Percentiles rank a stretch among this genome's conserved stretches.
phyloP scores from a whole-genome alignment of 371 early-diverging fungal genomes.

The Mucor irregularis region DNA sequence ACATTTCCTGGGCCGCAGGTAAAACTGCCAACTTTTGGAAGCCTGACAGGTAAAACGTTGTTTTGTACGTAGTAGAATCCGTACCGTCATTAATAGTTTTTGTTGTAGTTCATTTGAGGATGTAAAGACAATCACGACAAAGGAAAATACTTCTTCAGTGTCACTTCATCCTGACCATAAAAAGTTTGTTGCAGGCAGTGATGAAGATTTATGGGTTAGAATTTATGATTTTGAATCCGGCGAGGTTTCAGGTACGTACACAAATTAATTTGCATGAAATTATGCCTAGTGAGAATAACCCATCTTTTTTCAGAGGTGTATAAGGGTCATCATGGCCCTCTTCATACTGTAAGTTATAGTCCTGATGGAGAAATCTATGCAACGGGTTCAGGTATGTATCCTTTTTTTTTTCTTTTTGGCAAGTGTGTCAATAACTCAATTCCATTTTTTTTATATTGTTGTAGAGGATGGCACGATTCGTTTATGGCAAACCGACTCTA shows the following conservation, averaged over 20 bases:
- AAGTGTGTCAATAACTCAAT: background rate
- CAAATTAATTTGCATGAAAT: background rate
- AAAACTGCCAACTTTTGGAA: conserved; percentile 76
- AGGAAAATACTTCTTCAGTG: conserved; percentile 72
- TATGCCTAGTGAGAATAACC: background rate
- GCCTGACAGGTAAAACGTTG: conserved; percentile 59
- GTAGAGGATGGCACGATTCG: conserved; percentile 78
- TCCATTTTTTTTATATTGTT: background rate
- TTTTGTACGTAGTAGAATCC: no score
- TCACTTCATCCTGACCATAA: conserved; percentile 78
- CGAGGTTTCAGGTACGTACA: conserved; percentile 51
- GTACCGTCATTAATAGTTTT: no score
- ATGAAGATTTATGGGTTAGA: conserved; percentile 77
- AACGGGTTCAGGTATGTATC: conserved; percentile 68
- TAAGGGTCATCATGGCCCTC: conserved; percentile 88
- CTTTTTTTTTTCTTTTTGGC: background rate
- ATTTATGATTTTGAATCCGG: conserved; percentile 77
- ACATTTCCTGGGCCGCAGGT: conserved; percentile 74
- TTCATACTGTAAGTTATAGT: conserved; percentile 85
- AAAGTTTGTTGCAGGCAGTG: conserved; percentile 77
- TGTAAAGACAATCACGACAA: conserved; percentile 18
- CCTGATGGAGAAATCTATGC: conserved; percentile 91
- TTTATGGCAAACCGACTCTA: conserved; percentile 76
- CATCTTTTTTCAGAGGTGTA: conserved; percentile 63
- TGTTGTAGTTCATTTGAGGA: conserved; percentile 12